A percentile compares a stretch with the other conserved stretches of the same genome.
Conservation (phyloP, 176 grass and related monocot genomes). For the Neostapfia colusana region DNA sequence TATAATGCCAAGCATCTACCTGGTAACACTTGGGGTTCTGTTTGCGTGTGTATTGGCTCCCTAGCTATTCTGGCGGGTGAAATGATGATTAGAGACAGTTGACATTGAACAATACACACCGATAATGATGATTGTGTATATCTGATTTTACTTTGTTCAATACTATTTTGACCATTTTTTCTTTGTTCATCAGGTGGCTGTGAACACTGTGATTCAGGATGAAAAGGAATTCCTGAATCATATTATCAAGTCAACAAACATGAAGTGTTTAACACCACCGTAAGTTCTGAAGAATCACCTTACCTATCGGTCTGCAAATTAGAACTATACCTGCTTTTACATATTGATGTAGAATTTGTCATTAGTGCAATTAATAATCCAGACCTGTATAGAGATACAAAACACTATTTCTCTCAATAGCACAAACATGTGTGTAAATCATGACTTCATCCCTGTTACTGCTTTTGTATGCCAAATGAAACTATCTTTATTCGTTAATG, state of each 20-base stretch:
- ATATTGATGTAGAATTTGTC: neutral
- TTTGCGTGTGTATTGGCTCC: neutral
- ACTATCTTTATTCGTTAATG: neutral
- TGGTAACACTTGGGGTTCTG: neutral
- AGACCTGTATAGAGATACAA: neutral
- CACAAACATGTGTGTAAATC: neutral
- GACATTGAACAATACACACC: neutral
- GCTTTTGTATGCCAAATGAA: neutral
- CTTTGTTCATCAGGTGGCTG: slow-evolving; percentile 56
- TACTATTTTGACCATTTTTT: neutral
- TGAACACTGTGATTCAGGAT: slow-evolving; percentile 75
- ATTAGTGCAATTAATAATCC: neutral
- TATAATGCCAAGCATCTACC: neutral
- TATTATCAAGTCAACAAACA: slow-evolving; percentile 87
- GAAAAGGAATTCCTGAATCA: slow-evolving; percentile 82
- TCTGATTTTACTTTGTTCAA: neutral
- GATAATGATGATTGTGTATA: neutral
- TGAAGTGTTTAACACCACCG: slow-evolving; percentile 85
- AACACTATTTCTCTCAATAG: neutral
- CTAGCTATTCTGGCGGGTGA: neutral
- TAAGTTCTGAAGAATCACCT: slow-evolving; percentile 41
- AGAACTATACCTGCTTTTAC: neutral
- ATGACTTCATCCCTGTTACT: neutral
- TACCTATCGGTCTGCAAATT: neutral
- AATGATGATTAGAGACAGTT: neutral